Evolutionary conservation across 2,329 filamentous ascomycete species (phyloP), one percentile per base, ranked within the genome.

Genomic region (Fusarium praegraminearum): DNA sequence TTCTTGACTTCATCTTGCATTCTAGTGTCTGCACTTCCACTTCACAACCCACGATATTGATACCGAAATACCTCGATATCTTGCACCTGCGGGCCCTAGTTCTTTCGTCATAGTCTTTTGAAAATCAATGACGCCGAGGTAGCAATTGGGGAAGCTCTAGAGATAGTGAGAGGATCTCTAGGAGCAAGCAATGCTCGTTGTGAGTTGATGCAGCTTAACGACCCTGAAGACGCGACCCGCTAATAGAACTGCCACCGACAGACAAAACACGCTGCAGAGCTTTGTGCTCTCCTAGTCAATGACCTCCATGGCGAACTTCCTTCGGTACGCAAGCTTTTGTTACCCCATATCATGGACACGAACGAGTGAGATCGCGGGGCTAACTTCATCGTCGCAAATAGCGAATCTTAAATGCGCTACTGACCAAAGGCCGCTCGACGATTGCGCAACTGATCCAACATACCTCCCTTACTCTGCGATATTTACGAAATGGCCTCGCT

Each of bases 291-390:
- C 78, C 87, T 98, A 69, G 91, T 98, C 69, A 90, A 94, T 78
- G 94, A 98, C 78, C 86, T 93, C 63, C 95, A 96, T 80, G 96
- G 96, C 77, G 93, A 97, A 82, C 89, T 98, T 62, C 93, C 94
- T 67, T 93, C 93, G 78, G 95, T 98, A 91, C 76, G 91, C 83
- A 33, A 55, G 33, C 38, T 49, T 40, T 54, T 62, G 67, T 73
- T 57, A 41, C 49, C 49, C 51, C 32, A 47, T 35, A 46, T 53
- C 46, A 57, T 51, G 24, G 33, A 59, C 51, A 20, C 57, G 44
- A 58, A 20, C 57, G 44, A 58, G 43, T 60, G 55, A 49, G 44
- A 69, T 69, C 69, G 71, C 51, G 70, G 69, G 71, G 71, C 77
- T 79, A 65, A 79, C 75, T 63, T 51, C 55, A 40, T 66, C 57